Base-by-base conservation (phyloP, 495 filamentous ascomycete genomes). In the Neurospora sp. region DNA sequence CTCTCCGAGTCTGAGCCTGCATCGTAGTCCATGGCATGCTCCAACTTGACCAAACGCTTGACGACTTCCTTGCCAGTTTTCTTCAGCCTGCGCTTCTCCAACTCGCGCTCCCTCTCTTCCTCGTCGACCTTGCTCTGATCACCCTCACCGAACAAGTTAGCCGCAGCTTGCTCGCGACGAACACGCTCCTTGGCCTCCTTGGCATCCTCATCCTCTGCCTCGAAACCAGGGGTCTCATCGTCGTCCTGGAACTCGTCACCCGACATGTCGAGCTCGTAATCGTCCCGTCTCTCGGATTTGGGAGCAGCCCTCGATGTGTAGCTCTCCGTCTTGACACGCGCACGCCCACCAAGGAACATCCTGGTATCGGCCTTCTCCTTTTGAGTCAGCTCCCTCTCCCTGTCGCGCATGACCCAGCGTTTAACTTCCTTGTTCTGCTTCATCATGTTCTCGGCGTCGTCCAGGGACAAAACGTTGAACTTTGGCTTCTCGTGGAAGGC, bases 151-250 rank as follows among this genome's bases (percentile, higher is more conserved):
- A 97, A 97, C 8, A 95, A 82, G 76, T 97, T 97, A 16, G 96
- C 95, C 72, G 88, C 89, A 40, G 94, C 84, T 76, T 96, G 93
- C 77, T 99, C 94, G 42, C 92, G 89, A 74, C 94, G 96, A 74
- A 98, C 91, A 74, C 90, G 87, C 71, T 91, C 90, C 76, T 95
- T 91, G 4, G 94, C 88, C n/a, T 93, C 91, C 78, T 97, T 98
- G 1, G 88, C 84, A 53, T 97, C 94, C 74, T 96, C 93, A 70
- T 97, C 93, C 68, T 94, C 92, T 71, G 90, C 90, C 78, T 96
- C 93, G 53, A 96, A 87, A 70, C 84, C 84, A 14, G 93, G 91
- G 66, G 90, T 88, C 78, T 98, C 96, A 78, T 99, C 96, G 77
- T 99, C 96, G 77, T 98, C 81, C 73, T 82, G 80, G 61, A 81